phyloP scores from a whole-genome alignment of 2,329 filamentous ascomycete species.

The Phoma herbarum region DNA sequence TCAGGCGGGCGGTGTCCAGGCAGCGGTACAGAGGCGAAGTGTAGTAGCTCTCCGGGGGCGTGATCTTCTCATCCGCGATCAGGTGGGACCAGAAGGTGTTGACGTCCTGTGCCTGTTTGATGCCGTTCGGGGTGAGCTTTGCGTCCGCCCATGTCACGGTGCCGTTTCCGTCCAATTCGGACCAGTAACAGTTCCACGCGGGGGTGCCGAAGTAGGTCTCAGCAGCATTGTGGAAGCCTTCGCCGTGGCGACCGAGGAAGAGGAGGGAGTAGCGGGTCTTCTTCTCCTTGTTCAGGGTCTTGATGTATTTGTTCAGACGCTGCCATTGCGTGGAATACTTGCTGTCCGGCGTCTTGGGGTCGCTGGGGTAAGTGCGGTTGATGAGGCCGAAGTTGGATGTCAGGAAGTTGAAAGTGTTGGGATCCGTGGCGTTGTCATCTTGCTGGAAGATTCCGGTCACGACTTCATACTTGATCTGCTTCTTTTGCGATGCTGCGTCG shows the following conservation, averaged over 20 bases:
- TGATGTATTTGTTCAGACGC: conserved; percentile 68
- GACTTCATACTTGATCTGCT: conserved; percentile 67
- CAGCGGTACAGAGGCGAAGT: conserved; percentile 70
- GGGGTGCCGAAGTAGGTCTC: conserved; percentile 73
- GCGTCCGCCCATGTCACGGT: conserved; percentile 71
- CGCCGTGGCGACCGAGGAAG: conserved; percentile 74
- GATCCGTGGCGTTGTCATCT: conserved; percentile 65
- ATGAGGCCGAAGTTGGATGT: conserved; percentile 71
- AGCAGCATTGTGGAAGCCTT: conserved; percentile 72
- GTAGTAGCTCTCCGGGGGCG: conserved; percentile 71
- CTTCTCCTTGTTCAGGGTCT: conserved; percentile 61
- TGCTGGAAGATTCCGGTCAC: conserved; percentile 71
- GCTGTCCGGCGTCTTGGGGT: conserved; percentile 50
- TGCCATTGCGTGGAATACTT: conserved; percentile 68
- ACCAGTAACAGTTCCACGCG: conserved; percentile 77
- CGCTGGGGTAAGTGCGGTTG: conserved; percentile 67
- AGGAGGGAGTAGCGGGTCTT: conserved; percentile 69
- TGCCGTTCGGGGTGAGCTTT: conserved; percentile 66
- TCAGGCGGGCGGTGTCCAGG: conserved; percentile 68
- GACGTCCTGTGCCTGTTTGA: conserved; percentile 66
- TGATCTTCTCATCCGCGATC: conserved; percentile 60
- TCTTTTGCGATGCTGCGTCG: conserved; percentile 28
- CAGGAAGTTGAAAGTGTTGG: conserved; percentile 60
- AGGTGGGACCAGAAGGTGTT: conserved; percentile 68
- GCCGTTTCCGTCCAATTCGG: conserved; percentile 68